Base-by-base conservation (phyloP, 2,329 filamentous ascomycete genomes). In the Phyllosticta capitalensis region DNA sequence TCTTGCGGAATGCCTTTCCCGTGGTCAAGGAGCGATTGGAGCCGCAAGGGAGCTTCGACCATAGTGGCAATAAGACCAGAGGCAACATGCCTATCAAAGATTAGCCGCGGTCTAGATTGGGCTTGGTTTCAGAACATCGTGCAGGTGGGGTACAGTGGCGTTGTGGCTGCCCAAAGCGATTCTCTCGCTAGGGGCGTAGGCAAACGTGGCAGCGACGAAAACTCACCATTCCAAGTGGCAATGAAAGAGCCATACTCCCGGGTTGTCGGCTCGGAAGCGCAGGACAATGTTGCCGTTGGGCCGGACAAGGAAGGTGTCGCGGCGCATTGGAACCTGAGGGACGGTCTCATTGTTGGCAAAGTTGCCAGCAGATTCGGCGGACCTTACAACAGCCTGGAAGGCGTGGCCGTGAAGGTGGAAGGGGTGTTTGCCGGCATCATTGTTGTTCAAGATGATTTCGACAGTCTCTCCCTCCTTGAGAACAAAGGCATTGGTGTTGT, bases 401-500 rank as follows among this genome's bases (percentile, higher is more conserved):
- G 62, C 65, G 63, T 74, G 72, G 61, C 72, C 68, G 74, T 94
- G 91, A 1, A 95, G 73, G 71, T 88, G 85, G 75, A 87, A 86
- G 0, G 85, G 90, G 66, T 91, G 88, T 9, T 83, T 85, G 50
- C 89, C 78, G 76, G 61, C 79, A 65, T 92, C 89, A 52, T 83
- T 78, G 67, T 91, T 92, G 76, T 91, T 89, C n/a, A 92, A 75
- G 19, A 90, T 74, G 55, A 92, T 80, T 68, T 92, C 84, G 26
- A 92, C 82, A n/a, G 89, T 78, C 28, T 83, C 73, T 59, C 81
- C 82, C 63, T 86, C 81, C 26, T 84, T 76, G 12, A 95, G 79
- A 2, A 95, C 78, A 65, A 90, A 81, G 1, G 79, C 74, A 50
- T 78, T 76, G 3, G 77, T 77, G 67, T 83, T 81, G 12, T 77